These are phyloP conservation scores for Chrysopogon serrulatus DNA, from an alignment of 176 grass and related monocot species.

Conservation along the genomic window DNA sequence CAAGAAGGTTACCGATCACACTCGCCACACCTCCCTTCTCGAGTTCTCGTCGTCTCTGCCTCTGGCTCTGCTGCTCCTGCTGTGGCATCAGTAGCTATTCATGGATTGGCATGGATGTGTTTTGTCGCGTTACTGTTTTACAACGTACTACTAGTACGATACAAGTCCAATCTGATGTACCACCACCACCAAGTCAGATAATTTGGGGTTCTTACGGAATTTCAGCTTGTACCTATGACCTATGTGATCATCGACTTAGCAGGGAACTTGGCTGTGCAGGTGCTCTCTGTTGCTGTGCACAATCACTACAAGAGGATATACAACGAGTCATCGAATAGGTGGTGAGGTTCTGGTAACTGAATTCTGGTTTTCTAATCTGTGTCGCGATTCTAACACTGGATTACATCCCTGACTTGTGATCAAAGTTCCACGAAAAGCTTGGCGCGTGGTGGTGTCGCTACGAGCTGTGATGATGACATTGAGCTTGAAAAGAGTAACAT, in stretches of 20 bases:
- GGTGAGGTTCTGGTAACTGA: slow-evolving; percentile 2
- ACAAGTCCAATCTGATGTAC: not conserved
- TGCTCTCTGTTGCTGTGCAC: slow-evolving; percentile 63
- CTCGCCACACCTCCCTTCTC: not conserved
- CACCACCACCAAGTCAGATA: not conserved
- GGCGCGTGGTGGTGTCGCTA: not conserved
- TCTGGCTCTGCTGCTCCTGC: not conserved
- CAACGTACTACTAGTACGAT: not conserved
- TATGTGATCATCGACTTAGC: not conserved
- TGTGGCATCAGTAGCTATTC: not conserved
- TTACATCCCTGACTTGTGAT: not conserved
- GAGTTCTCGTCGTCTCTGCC: not conserved
- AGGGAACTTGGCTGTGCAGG: slow-evolving; percentile 25
- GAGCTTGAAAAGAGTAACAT: slow-evolving; percentile 73
- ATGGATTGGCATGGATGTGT: not conserved
- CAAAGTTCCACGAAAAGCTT: not conserved
- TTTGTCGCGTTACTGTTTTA: not conserved
- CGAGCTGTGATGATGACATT: slow-evolving; percentile 14
- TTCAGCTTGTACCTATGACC: not conserved
- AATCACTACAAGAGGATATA: slow-evolving; percentile 76
- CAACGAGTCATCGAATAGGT: slow-evolving; percentile 26
- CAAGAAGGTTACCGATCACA: slow-evolving; percentile 32
- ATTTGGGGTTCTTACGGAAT: not conserved
- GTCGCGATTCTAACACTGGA: not conserved
- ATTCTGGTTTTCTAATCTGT: not conserved